These are phyloP conservation scores for Boletus edulis DNA, from an alignment of 768 basidiomycete genomes.

Conservation along the genomic window DNA sequence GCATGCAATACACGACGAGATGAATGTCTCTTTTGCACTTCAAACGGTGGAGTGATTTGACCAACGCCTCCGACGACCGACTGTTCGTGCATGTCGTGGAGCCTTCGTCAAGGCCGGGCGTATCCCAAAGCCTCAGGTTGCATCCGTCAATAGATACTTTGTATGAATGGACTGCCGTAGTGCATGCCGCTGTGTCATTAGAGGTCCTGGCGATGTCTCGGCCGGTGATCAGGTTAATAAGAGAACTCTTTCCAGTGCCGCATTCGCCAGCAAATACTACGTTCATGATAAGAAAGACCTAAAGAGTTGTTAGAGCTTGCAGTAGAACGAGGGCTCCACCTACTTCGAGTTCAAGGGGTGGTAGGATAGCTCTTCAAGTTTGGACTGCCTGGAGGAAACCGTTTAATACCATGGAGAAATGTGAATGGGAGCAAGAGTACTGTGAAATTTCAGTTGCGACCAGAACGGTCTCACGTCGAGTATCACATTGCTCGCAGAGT, in stretches of 20 bases:
- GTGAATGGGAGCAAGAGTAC: too few species aligned
- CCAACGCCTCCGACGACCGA: slow-evolving; percentile 1
- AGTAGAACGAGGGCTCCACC: not conserved
- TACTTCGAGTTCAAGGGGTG: not conserved
- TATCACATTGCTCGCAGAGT: not conserved
- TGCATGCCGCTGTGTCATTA: slow-evolving; percentile 20
- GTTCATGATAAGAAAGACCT: slow-evolving; percentile 15
- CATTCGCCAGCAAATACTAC: slow-evolving; percentile 25
- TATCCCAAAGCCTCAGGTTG: slow-evolving; percentile 14
- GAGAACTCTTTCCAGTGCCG: slow-evolving; percentile 25
- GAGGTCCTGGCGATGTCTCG: slow-evolving; percentile 14
- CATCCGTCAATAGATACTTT: slow-evolving; percentile 12
- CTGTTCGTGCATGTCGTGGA: slow-evolving; percentile 1
- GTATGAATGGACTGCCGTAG: slow-evolving; percentile 7
- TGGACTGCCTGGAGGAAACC: not conserved
- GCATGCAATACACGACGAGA: slow-evolving; percentile 23
- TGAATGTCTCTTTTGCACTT: slow-evolving; percentile 5
- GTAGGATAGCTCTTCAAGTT: not conserved
- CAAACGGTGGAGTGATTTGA: slow-evolving; percentile 9
- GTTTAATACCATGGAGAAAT: slow-evolving; percentile 9
- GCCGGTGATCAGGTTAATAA: slow-evolving; percentile 21
- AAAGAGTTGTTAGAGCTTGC: not conserved
- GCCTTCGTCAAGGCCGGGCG: slow-evolving; percentile 17
- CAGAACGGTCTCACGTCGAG: not conserved
- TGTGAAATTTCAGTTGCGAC: too few species aligned